Evolutionary conservation across 371 early-diverging fungal species (phyloP).

Genomic region (Circinella umbellata): DNA sequence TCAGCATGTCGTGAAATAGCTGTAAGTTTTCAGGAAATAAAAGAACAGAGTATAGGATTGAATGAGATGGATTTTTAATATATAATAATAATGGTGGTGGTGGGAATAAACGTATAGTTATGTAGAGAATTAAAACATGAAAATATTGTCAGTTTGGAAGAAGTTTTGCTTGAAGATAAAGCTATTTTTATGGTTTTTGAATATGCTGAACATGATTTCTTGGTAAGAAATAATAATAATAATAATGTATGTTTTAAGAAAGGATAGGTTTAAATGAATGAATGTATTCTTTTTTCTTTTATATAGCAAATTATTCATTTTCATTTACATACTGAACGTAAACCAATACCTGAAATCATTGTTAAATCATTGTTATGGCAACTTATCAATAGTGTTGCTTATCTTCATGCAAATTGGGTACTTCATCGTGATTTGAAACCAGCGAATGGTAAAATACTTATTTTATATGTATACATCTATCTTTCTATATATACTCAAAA

Average conservation of each 20-base stretch:
- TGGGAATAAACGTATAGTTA: slow-evolving; percentile 32
- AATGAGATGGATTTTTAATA: too few relatives aligned
- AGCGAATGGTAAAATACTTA: slow-evolving; percentile 76
- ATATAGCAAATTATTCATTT: slow-evolving; percentile 85
- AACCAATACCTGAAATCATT: slow-evolving; percentile 80
- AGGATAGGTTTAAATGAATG: not conserved
- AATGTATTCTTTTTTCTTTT: not conserved
- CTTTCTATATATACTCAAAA: too few relatives aligned
- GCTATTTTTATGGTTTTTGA: slow-evolving; percentile 95
- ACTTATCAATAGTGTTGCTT: slow-evolving; percentile 88
- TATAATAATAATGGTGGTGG: too few relatives aligned
- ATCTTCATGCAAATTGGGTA: slow-evolving; percentile 92
- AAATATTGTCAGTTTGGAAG: slow-evolving; percentile 83
- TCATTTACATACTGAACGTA: slow-evolving; percentile 74
- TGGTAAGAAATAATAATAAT: slow-evolving; percentile 51
- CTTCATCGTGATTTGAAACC: slow-evolving; percentile 93
- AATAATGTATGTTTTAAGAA: not conserved
- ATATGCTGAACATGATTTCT: slow-evolving; percentile 92
- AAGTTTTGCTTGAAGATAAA: slow-evolving; percentile 89
- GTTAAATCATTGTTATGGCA: slow-evolving; percentile 93
- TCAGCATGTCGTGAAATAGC: slow-evolving; percentile 95
- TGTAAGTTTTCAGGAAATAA: slow-evolving; percentile 36
- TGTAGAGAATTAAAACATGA: slow-evolving; percentile 90
- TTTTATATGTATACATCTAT: not conserved
- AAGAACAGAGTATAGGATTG: too few relatives aligned